Evolutionary conservation across 1,284 basidiomycete genomes (phyloP), one percentile per base, ranked within the genome.

Genomic region (Phylloboletellus chloephorus): DNA sequence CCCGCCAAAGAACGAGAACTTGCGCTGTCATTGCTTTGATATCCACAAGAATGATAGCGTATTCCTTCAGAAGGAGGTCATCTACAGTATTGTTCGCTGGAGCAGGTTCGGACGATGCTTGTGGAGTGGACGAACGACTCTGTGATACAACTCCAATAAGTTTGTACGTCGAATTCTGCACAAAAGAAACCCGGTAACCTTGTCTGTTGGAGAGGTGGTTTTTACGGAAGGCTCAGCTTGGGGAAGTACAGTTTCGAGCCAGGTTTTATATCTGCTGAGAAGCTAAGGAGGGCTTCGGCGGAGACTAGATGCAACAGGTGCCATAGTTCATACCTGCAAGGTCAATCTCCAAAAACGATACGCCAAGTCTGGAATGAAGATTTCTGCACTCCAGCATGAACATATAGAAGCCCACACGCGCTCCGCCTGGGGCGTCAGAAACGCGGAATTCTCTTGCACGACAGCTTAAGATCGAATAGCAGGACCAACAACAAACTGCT

Each of bases 311-410:
- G n/a, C 44, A 23, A 11, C 13, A 24, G 5, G 19, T 2, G 1
- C 6, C 25, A 40, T 32, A 15, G 7, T 29, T 49, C 64, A 37
- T 33, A 88, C 89, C 76, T 96, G 93, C 24, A 97, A 65, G 3
- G 81, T 88, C 43, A 96, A 67, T 49, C 76, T 78, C 93, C 92
- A 96, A 59, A 96, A 95, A 38, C 86, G 76, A 60, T 83, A 74
- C 19, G 76, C 74, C 7, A 96, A 66, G 44, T 91, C 85, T 3
- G 84, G 81, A 31, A 96, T 79, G 61, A 78, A 94, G 9, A 94
- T 73, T 32, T 91, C 82, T 7, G 79, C 74, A 47, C 80, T 84
- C 92, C 93, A 96, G 57, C 90, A 91, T 5, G 74, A 73, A 25
- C 72, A 67, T 28, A 95, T 71, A 2, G 88, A 87, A 31, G 70